Conservation (phyloP, 768 basidiomycete genomes). For the Astraeus odoratus region DNA sequence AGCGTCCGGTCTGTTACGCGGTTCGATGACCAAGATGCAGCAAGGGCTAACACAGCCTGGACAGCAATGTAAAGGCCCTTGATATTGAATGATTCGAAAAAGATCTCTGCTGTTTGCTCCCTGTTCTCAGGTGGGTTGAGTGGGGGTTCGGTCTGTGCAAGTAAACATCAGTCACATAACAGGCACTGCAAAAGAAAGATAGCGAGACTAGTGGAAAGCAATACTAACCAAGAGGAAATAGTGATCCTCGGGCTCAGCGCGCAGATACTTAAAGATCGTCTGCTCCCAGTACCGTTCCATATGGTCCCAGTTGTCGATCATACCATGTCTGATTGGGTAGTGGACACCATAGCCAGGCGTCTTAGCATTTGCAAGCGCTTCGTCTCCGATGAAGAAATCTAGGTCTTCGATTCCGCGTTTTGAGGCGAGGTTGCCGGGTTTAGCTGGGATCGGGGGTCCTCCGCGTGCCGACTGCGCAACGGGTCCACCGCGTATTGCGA, state of each 20-base stretch:
- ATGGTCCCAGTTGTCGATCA: constrained; percentile 98
- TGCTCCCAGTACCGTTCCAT: constrained; percentile 99
- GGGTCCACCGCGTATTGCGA: constrained; percentile 75
- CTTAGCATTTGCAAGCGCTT: constrained; percentile 92
- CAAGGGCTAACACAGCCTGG: constrained; percentile 96
- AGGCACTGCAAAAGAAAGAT: too few species aligned
- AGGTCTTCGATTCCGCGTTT: constrained; percentile 98
- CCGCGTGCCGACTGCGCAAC: constrained; percentile 51
- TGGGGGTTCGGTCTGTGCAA: constrained; percentile 88
- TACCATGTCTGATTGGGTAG: constrained; percentile 95
- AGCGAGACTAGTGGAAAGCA: too few species aligned
- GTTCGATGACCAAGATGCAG: constrained; percentile 94
- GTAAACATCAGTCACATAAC: neutral
- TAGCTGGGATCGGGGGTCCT: constrained; percentile 73
- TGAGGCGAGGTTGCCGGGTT: constrained; percentile 88
- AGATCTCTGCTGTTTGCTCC: constrained; percentile 98
- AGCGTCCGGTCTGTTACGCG: constrained; percentile 84
- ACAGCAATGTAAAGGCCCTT: constrained; percentile 98
- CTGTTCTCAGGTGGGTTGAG: constrained; percentile 98
- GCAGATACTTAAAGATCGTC: constrained; percentile 98
- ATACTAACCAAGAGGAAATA: constrained; percentile 92
- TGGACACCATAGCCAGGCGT: constrained; percentile 90
- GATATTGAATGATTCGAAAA: constrained; percentile 99
- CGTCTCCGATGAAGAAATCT: constrained; percentile 99
- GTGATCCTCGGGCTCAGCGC: constrained; percentile 98